Evolutionary conservation across 768 basidiomycete species (phyloP).

Genomic region (Trametes meyenii): DNA sequence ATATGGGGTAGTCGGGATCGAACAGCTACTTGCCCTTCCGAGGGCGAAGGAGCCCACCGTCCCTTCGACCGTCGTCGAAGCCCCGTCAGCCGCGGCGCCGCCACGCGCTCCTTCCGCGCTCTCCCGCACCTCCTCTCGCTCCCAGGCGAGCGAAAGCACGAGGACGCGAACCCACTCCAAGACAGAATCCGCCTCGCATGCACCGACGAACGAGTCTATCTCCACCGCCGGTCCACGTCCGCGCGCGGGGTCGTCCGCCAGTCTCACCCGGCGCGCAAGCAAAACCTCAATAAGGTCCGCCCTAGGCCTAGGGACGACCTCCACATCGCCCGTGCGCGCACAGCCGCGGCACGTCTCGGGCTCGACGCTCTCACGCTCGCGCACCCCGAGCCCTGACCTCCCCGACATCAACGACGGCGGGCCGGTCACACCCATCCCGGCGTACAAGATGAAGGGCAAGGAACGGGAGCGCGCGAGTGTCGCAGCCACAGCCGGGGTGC

Average conservation of each 20-base stretch:
- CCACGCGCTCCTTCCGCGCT: conserved; percentile 7
- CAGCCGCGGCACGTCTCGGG: conserved; percentile 13
- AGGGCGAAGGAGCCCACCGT: conserved; percentile 15
- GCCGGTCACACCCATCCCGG: conserved; percentile 37
- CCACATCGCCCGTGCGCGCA: conserved; percentile 6
- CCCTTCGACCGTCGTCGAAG: not conserved
- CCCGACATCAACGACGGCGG: conserved; percentile 23
- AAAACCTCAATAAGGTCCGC: conserved; percentile 18
- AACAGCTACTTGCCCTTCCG: conserved; percentile 22
- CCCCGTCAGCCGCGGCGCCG: not conserved
- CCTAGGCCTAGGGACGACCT: not conserved
- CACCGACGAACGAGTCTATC: conserved; percentile 10
- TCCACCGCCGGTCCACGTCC: conserved; percentile 8
- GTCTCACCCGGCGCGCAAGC: conserved; percentile 9
- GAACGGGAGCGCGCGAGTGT: conserved; percentile 32
- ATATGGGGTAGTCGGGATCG: conserved; percentile 16
- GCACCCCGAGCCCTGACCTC: conserved; percentile 30
- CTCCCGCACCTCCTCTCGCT: conserved; percentile 19
- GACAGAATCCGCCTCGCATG: conserved; percentile 1
- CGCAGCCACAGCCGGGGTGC: conserved; percentile 1
- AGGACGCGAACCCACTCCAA: conserved; percentile 1
- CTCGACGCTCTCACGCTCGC: conserved; percentile 8
- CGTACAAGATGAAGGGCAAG: conserved; percentile 29
- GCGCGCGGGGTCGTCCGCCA: conserved; percentile 22
- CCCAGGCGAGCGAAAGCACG: not conserved